Evolutionary conservation across 2,329 filamentous ascomycete genomes (phyloP).

Genomic region (Ophiocordyceps camponoti-rufipedis): DNA sequence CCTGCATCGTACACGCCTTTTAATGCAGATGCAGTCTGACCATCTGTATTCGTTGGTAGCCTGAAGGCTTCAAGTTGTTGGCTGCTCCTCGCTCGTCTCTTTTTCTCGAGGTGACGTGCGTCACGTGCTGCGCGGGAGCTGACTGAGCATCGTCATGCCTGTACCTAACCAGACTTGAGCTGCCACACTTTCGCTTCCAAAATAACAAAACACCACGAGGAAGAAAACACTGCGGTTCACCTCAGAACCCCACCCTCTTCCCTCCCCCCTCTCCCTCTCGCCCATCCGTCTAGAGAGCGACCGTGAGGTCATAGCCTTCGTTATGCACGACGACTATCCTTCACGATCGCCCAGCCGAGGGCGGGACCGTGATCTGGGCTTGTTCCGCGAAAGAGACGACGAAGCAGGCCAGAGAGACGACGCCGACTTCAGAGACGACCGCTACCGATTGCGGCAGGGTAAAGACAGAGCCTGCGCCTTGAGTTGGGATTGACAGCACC

Average conservation of each 20-base stretch:
- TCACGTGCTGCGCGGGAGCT: too few relatives aligned
- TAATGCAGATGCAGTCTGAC: neutral
- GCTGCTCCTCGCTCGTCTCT: too few relatives aligned
- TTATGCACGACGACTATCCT: conserved; percentile 26
- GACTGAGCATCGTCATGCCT: too few relatives aligned
- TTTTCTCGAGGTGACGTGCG: too few relatives aligned
- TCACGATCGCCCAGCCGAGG: conserved; percentile 13
- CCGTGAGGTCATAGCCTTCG: conserved; percentile 7
- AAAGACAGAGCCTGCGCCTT: conserved; percentile 21
- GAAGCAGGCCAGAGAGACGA: conserved; percentile 17
- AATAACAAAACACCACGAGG: neutral
- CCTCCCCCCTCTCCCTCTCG: neutral
- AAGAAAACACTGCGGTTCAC: neutral
- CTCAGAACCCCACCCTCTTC: neutral
- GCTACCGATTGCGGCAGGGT: conserved; percentile 31
- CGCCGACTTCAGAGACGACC: conserved; percentile 16
- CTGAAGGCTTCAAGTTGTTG: too few relatives aligned
- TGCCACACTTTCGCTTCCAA: neutral
- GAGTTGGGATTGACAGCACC: conserved; percentile 6
- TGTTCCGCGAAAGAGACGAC: conserved; percentile 6
- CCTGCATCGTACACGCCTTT: neutral
- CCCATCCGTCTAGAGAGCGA: neutral
- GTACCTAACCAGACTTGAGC: too few relatives aligned
- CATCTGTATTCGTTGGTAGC: too few relatives aligned
- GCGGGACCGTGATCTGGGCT: conserved; percentile 4